Evolutionary conservation across 805 yeast genomes (phyloP).

Genomic region (Lipomyces yamadae): DNA sequence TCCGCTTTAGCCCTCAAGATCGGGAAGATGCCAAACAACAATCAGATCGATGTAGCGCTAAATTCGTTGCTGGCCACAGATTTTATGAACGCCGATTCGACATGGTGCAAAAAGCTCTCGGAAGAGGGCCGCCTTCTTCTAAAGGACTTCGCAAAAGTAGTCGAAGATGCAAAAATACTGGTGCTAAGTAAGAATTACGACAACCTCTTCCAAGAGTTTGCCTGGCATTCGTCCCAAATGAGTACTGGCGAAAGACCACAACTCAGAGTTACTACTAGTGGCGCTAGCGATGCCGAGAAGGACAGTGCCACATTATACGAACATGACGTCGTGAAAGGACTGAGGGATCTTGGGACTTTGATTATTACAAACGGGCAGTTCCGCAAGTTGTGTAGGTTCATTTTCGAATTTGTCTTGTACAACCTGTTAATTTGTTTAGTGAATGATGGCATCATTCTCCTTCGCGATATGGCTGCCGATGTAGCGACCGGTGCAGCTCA

Average conservation of each 20-base stretch:
- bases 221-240: constrained; percentile 29
- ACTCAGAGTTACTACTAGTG: not conserved
- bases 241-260: not conserved
- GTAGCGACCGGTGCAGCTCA: constrained; percentile 13
- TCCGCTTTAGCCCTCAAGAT: constrained; percentile 21
- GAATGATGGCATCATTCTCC: constrained; percentile 24
- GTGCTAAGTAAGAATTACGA: constrained; percentile 32
- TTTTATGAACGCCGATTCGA: constrained; percentile 16
- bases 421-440: constrained; percentile 9
- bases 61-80: constrained; percentile 24
- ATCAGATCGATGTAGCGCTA: constrained; percentile 35
- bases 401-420: not conserved
- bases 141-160: constrained; percentile 18
- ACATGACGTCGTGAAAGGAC: constrained; percentile 16
- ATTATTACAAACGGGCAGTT: constrained; percentile 36
- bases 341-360: constrained; percentile 30
- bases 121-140: constrained; percentile 24
- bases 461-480: constrained; percentile 34
- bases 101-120: constrained; percentile 23
- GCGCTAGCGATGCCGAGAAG: constrained; percentile 14
- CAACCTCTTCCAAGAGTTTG: constrained; percentile 33
- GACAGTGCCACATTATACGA: constrained; percentile 27
- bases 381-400: constrained; percentile 33
- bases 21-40: constrained; percentile 38
- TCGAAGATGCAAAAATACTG: constrained; percentile 21